Base-by-base conservation (phyloP, 306 rosid genomes). In the Pterocarpus macrocarpus region DNA sequence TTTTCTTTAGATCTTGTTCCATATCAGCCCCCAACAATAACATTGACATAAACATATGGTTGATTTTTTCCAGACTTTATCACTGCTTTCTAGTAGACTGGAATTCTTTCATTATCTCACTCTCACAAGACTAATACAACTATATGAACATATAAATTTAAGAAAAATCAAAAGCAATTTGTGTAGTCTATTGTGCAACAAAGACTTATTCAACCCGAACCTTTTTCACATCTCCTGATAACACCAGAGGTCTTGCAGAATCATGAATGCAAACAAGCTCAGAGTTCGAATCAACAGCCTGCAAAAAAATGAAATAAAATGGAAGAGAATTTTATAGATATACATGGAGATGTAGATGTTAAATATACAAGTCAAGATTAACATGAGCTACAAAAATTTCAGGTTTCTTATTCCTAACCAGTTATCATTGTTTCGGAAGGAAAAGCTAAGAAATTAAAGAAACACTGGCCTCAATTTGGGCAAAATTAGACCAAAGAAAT, bases 221-320 rank as follows among this genome's bases (percentile, higher is more conserved):
- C 99, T 93, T 86, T 81, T 81, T 84, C 64, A 88, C 90, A 82
- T 95, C 98, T 69, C 43, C 86, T 33, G 78, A 73, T 61, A 83
- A 79, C 71, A 91, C 85, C 75, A 93, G 85, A 80, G 99, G 99
- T 77, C 98, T 91, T 64, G 99, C 98, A 79, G 99, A 95, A 88
- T 93, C 99, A 82, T 95, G 99, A 83, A 95, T 72, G 82, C 98
- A 93, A 73, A 95, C 97, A 86, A 95, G 95, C 82, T 93, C 92
- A 9, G 97, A 91, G 87, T 65, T 83, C 15, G 85, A 81, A 88
- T 91, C 94, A 83, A 90, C 86, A 43, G 91, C 97, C 99, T 95
- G 94, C 32, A 78, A 75, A 80, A 28, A 33, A 63, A 80, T 53
- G 43, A 77, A 69, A 22, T 28, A 53, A 81, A 14, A 81, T 28